Evolutionary conservation across 1,284 basidiomycete species (phyloP).

Genomic region (Marasmius oreades): DNA sequence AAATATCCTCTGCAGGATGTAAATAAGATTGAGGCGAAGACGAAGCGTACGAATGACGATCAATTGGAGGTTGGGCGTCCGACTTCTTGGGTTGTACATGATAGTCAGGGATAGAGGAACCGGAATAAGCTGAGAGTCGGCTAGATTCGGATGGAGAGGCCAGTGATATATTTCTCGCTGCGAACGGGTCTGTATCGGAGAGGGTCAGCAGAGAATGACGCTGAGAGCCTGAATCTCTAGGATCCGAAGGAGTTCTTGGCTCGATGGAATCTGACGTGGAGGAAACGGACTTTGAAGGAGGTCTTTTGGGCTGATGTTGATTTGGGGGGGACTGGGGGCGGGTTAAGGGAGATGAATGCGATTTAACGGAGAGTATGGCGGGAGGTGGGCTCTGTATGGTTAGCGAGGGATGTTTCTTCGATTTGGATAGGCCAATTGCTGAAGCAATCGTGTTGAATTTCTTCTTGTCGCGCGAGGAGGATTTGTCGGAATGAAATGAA

Average conservation of each 20-base stretch:
- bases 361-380: conserved; percentile 13
- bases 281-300: conserved; percentile 49
- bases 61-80: conserved; percentile 26
- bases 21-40: conserved; percentile 50
- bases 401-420: conserved; percentile 51
- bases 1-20: conserved; percentile 15
- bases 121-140: conserved; percentile 50
- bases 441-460: conserved; percentile 54
- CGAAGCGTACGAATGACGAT: conserved; percentile 53
- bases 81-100: conserved; percentile 29
- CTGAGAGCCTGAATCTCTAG: conserved; percentile 31
- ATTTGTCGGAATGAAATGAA: conserved; percentile 24
- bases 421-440: conserved; percentile 56
- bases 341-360: conserved; percentile 21
- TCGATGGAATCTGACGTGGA: conserved; percentile 45
- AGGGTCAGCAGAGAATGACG: conserved; percentile 58
- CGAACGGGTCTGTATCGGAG: conserved; percentile 62
- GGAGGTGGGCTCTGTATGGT: conserved; percentile 48
- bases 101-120: conserved; percentile 44
- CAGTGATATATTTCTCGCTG: conserved; percentile 42
- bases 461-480: conserved; percentile 25
- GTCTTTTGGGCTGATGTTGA: conserved; percentile 31
- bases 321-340: conserved; percentile 21
- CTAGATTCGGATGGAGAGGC: conserved; percentile 36
- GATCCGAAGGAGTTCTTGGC: conserved; percentile 52